These are phyloP conservation scores for Graphilbum ipis-grandicollis DNA, from an alignment of 2,329 filamentous ascomycete species.

Conservation along the genomic window DNA sequence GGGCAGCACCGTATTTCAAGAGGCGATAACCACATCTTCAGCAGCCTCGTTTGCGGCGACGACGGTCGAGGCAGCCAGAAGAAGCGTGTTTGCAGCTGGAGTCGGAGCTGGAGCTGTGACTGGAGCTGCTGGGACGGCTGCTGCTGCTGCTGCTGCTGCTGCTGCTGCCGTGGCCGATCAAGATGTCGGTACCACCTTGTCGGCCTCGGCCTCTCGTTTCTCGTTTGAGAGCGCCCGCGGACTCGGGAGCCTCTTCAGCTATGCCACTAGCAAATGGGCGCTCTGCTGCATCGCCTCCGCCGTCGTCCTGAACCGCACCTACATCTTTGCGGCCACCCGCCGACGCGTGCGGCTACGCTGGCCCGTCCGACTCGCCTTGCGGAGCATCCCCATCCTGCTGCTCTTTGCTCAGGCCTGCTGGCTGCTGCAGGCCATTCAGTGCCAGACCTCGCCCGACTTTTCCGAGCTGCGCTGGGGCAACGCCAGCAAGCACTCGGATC, in stretches of 20 bases:
- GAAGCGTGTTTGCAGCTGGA: too few relatives aligned
- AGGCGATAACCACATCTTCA: conserved; percentile 18
- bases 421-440: conserved; percentile 73
- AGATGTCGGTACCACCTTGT: conserved; percentile 17
- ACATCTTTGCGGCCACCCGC: conserved; percentile 82
- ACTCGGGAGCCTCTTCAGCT: conserved; percentile 74
- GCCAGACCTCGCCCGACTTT: conserved; percentile 69
- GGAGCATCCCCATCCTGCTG: conserved; percentile 52
- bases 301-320: conserved; percentile 74
- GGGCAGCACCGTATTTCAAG: conserved; percentile 13
- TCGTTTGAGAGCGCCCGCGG: conserved; percentile 46
- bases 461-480: conserved; percentile 52
- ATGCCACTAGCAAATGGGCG: conserved; percentile 84
- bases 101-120: conserved; percentile 15
- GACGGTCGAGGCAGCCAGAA: neutral
- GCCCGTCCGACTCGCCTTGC: conserved; percentile 51
- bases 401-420: conserved; percentile 50
- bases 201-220: conserved; percentile 24
- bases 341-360: conserved; percentile 62
- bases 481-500: conserved; percentile 41
- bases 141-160: conserved; percentile 21
- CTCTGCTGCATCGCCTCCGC: conserved; percentile 74
- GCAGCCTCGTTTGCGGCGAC: conserved; percentile 19
- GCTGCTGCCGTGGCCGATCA: conserved; percentile 14
- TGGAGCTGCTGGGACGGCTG: conserved; percentile 11